Evolutionary conservation across 306 rosid species (phyloP), one percentile per base, ranked within the genome.

Genomic region (Betula pendula): DNA sequence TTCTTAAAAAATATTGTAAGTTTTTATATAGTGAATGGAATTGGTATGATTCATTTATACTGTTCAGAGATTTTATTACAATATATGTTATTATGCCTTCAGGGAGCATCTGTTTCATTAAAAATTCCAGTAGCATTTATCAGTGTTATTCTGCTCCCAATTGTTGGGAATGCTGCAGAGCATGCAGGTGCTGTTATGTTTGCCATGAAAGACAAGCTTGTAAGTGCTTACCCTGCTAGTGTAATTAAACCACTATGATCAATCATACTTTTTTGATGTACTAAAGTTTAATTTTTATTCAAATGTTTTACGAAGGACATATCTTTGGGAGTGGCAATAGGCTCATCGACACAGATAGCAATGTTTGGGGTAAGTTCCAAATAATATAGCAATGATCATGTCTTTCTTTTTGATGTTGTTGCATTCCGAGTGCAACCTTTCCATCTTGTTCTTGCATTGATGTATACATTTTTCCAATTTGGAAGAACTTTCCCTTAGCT

Each of bases 131-230:
- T 93, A 40, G 31, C 96, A 48, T 93, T 90, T 81, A 93, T 93
- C 44, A 90, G 97, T 63, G 96, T 93, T 58, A 81, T 93, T 79
- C 75, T 93, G 87, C 97, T 93, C 73, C 97, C 97, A 27, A 78
- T 93, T 52, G 96, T 88, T 83, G 94, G 92, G 68, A 90, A 93
- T 84, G 97, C 97, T 49, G 96, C 96, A 8, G 97, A 93, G 83
- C 97, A 93, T 86, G 97, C 96, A 68, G 88, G 94, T 76, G 97
- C 96, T 69, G 44, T 93, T 67, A 86, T 89, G 85, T 93, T 93
- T 88, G 96, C 97, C 79, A 86, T 89, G 91, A 90, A 93, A 88
- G 97, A 90, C 81, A 93, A 90, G 88, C 92, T 93, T 75, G 96
- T 93, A 76, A 86, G 87, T 79, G 74, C 81, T 71, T 65, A 50